Evolutionary conservation across 805 yeast genomes (phyloP).

Genomic region (Blastobotrys peoriensis): DNA sequence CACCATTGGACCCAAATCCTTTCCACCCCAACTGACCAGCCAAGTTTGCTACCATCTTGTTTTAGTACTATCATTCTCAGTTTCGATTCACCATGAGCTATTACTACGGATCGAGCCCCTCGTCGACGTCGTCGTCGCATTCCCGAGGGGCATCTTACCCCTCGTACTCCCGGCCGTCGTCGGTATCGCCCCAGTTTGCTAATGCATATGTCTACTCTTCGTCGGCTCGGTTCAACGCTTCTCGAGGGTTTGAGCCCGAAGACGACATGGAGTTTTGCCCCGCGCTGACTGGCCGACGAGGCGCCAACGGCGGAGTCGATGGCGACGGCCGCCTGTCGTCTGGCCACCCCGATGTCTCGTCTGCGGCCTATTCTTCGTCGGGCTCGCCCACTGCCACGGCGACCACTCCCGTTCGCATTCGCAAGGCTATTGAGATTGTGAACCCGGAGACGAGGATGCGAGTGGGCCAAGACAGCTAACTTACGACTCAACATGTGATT

Average conservation of each 20-base stretch:
- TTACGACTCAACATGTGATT: background rate
- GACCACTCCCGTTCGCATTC: conserved; percentile 9
- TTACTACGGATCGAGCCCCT: conserved; percentile 1
- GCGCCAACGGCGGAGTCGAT: background rate
- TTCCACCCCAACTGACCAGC: background rate
- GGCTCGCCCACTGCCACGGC: background rate
- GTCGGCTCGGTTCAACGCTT: conserved; percentile 43
- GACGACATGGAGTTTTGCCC: conserved; percentile 72
- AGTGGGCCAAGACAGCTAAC: conserved; percentile 13
- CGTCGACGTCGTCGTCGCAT: conserved; percentile 1
- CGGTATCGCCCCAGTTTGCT: conserved; percentile 27
- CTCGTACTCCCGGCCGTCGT: conserved; percentile 22
- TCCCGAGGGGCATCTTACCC: conserved; percentile 4
- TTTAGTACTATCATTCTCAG: too few relatives aligned
- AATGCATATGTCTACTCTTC: conserved; percentile 17
- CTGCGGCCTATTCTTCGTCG: conserved; percentile 5
- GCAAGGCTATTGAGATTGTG: conserved; percentile 42
- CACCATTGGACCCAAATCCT: background rate
- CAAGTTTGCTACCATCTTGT: background rate
- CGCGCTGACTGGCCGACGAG: conserved; percentile 20
- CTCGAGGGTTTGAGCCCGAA: conserved; percentile 63
- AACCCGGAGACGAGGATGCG: conserved; percentile 47
- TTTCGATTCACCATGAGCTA: conserved; percentile 4
- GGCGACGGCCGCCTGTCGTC: conserved; percentile 1
- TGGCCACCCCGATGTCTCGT: conserved; percentile 3